These are phyloP conservation scores for Westerdykella ornata DNA, from an alignment of 2,329 filamentous ascomycete genomes.

Conservation along the genomic window DNA sequence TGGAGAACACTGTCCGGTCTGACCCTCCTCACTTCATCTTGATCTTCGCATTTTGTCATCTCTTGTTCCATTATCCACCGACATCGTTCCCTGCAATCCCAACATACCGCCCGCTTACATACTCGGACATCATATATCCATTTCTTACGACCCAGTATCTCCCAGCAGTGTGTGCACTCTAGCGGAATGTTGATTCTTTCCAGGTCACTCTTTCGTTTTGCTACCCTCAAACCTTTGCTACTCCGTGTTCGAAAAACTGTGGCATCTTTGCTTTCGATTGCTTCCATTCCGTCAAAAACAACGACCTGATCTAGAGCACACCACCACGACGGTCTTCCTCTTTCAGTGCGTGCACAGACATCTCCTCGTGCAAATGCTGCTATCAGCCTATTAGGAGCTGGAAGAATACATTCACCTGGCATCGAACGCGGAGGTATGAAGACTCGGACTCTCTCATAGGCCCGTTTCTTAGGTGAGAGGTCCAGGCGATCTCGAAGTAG, in stretches of 20 bases:
- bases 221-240: conserved; percentile 28
- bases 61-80: conserved; percentile 26
- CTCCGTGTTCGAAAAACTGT: conserved; percentile 18
- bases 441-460: conserved; percentile 14
- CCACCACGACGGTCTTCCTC: conserved; percentile 28
- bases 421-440: conserved; percentile 25
- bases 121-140: conserved; percentile 33
- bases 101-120: conserved; percentile 29
- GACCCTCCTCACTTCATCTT: conserved; percentile 15
- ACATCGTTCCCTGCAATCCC: conserved; percentile 31
- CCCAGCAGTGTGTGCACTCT: conserved; percentile 27
- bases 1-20: conserved; percentile 30
- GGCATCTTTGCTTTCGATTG: conserved; percentile 6
- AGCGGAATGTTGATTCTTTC: conserved; percentile 30
- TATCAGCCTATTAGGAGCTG: conserved; percentile 17
- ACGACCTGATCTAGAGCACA: conserved; percentile 32
- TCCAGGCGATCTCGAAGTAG: conserved; percentile 26
- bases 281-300: conserved; percentile 24
- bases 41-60: conserved; percentile 4
- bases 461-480: conserved; percentile 15
- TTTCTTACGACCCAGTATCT: conserved; percentile 29
- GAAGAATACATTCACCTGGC: conserved; percentile 25
- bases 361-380: conserved; percentile 22
- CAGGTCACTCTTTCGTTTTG: conserved; percentile 21
- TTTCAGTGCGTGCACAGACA: conserved; percentile 22